These are phyloP conservation scores for Lactarius deliciosus DNA, from an alignment of 768 basidiomycete genomes.

Conservation along the genomic window DNA sequence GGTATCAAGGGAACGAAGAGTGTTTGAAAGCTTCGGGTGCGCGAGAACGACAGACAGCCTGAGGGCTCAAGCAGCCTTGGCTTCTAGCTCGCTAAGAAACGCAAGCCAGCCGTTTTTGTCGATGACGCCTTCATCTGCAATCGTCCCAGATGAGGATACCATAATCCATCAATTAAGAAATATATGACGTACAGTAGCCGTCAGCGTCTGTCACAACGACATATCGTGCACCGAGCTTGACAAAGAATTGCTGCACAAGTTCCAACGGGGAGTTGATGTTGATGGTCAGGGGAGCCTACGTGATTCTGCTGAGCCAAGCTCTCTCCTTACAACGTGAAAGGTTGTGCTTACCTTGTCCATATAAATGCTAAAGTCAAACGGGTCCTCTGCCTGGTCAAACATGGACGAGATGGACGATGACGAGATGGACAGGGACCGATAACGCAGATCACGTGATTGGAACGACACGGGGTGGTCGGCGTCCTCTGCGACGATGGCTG, in stretches of 20 bases:
- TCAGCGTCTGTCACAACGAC: conserved; percentile 81
- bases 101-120: conserved; percentile 94
- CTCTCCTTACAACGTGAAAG: conserved; percentile 6
- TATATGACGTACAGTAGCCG: conserved; percentile 64
- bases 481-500: conserved; percentile 75
- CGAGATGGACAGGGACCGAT: conserved; percentile 39
- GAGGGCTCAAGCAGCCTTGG: conserved; percentile 30
- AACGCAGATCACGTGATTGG: conserved; percentile 42
- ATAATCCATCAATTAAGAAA: neutral
- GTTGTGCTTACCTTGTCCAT: conserved; percentile 71
- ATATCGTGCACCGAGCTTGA: conserved; percentile 90
- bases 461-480: conserved; percentile 69
- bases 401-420: conserved; percentile 65
- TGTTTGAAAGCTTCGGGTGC: neutral
- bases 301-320: neutral
- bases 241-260: conserved; percentile 90
- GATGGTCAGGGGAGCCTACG: conserved; percentile 82
- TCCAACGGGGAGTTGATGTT: conserved; percentile 85
- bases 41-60: neutral
- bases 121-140: conserved; percentile 81
- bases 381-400: conserved; percentile 42
- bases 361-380: conserved; percentile 81
- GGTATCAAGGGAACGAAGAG: neutral
- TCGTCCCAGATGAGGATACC: conserved; percentile 1
- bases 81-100: conserved; percentile 76